Evolutionary conservation across 2,329 filamentous ascomycete genomes (phyloP).

Genomic region (Geosmithia flava): DNA sequence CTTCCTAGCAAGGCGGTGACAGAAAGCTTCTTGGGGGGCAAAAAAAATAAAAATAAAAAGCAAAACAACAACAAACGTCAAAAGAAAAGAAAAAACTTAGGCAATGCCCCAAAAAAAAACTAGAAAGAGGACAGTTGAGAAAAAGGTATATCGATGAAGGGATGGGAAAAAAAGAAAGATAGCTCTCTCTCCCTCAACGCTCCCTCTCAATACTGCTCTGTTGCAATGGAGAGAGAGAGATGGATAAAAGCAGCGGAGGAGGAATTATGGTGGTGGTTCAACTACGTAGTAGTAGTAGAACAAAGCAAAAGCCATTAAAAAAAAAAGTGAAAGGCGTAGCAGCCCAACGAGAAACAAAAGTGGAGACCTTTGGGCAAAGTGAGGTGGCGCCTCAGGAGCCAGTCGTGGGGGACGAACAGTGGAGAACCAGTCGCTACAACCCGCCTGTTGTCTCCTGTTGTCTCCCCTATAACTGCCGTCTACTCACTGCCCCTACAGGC

Average conservation of each 20-base stretch:
- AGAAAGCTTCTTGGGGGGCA: not conserved
- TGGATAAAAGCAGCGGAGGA: too few relatives aligned
- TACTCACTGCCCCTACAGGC: not conserved
- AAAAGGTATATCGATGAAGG: not conserved
- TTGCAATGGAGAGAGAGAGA: not conserved
- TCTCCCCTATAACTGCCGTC: not conserved
- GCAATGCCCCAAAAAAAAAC: constrained; percentile 2
- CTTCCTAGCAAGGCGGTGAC: not conserved
- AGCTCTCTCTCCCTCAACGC: not conserved
- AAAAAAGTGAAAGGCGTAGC: constrained; percentile 1
- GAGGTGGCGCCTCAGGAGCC: constrained; percentile 4
- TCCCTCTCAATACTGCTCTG: not conserved
- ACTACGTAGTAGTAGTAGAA: not conserved
- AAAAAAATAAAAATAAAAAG: not conserved
- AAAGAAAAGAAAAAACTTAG: not conserved
- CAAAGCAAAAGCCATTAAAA: not conserved
- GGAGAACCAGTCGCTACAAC: not conserved
- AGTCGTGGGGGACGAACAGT: constrained; percentile 1
- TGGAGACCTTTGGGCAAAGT: constrained; percentile 1
- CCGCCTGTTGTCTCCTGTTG: not conserved
- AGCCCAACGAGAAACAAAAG: constrained; percentile 2
- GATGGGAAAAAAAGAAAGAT: not conserved
- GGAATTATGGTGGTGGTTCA: not conserved
- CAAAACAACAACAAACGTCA: not conserved
- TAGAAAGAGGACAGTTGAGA: constrained; percentile 1